Conservation (phyloP, 1,284 basidiomycete species). For the Afroboletus lepidellus region DNA sequence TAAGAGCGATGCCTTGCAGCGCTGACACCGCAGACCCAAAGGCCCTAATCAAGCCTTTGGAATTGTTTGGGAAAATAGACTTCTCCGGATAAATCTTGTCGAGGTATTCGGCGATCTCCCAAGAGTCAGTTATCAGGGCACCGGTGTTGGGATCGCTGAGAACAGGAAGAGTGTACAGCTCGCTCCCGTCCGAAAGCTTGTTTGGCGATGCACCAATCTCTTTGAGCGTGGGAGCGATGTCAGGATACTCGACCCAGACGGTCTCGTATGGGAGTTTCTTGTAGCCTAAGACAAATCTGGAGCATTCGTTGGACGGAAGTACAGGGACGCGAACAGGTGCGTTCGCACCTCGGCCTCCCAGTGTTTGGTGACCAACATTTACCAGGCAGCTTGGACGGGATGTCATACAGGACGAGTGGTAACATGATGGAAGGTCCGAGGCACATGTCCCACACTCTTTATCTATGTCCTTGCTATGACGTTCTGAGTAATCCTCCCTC, state of each 20-base stretch:
- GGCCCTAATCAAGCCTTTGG: constrained; percentile 32
- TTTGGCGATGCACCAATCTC: constrained; percentile 28
- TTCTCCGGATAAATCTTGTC: constrained; percentile 44
- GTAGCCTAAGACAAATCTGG: constrained; percentile 29
- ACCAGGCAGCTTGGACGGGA: constrained; percentile 1
- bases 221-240: constrained; percentile 29
- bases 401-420: constrained; percentile 29
- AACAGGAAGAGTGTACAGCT: constrained; percentile 35
- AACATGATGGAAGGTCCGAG: constrained; percentile 15
- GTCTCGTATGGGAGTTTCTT: constrained; percentile 33
- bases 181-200: constrained; percentile 13
- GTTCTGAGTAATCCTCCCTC: background rate
- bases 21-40: constrained; percentile 22
- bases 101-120: constrained; percentile 42
- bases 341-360: constrained; percentile 22
- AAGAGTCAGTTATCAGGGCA: constrained; percentile 37
- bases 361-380: background rate
- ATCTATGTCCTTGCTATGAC: background rate
- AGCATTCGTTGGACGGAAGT: background rate
- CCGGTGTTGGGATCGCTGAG: constrained; percentile 34
- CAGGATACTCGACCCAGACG: constrained; percentile 32
- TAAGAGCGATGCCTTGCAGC: background rate
- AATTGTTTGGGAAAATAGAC: constrained; percentile 37
- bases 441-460: background rate
- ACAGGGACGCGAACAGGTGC: background rate